A percentile compares a stretch with the other conserved stretches of the same genome.
Evolutionary conservation across 2,329 filamentous ascomycete genomes (phyloP).

Genomic region (Massarina eburnea): DNA sequence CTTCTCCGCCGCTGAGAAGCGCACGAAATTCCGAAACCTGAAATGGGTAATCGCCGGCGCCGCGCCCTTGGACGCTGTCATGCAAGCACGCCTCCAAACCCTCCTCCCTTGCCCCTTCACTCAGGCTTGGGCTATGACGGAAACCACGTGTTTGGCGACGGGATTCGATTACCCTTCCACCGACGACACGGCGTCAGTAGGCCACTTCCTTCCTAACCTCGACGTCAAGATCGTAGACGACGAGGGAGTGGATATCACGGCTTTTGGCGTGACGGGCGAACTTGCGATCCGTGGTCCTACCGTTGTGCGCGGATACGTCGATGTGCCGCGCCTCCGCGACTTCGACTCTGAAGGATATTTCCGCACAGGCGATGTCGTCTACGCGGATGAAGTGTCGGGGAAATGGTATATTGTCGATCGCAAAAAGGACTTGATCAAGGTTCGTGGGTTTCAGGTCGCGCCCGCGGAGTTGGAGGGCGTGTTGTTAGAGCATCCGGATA

Average conservation of each 20-base stretch:
- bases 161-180: constrained; percentile 39
- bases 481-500: constrained; percentile 28
- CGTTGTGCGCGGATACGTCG: constrained; percentile 55
- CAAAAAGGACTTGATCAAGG: constrained; percentile 48
- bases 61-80: constrained; percentile 55
- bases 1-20: too few relatives aligned
- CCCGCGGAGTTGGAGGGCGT: constrained; percentile 29
- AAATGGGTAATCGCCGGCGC: constrained; percentile 59
- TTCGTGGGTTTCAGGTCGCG: constrained; percentile 41
- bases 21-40: too few relatives aligned
- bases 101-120: constrained; percentile 49
- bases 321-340: constrained; percentile 51
- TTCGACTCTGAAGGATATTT: constrained; percentile 57
- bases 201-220: constrained; percentile 45
- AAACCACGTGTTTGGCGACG: constrained; percentile 44
- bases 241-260: constrained; percentile 55
- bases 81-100: constrained; percentile 48
- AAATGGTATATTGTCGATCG: constrained; percentile 60
- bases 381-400: constrained; percentile 48
- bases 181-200: constrained; percentile 49
- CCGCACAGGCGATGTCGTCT: constrained; percentile 58
- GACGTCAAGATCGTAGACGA: constrained; percentile 59
- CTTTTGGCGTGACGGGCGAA: constrained; percentile 53
- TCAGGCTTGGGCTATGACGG: constrained; percentile 53
- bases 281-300: constrained; percentile 57